Evolutionary conservation across 768 basidiomycete genomes (phyloP).

Genomic region (Pleurotus tuber-regium): DNA sequence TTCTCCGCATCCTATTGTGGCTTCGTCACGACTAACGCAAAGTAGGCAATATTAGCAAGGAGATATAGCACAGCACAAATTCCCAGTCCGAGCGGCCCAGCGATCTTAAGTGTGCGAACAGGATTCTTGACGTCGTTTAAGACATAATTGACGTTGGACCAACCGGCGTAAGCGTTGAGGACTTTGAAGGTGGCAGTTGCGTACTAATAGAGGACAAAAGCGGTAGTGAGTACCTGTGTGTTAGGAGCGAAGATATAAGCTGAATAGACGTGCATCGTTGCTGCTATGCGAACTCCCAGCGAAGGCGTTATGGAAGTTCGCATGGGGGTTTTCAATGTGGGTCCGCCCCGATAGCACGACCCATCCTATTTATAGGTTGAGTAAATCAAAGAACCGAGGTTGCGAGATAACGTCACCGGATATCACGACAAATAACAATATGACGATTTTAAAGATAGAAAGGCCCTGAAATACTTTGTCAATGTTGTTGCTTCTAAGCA

Average conservation of each 20-base stretch:
- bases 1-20: neutral
- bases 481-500: no score
- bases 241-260: neutral
- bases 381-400: neutral
- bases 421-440: slow-evolving; percentile 53
- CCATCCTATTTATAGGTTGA: slow-evolving; percentile 37
- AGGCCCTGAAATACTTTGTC: slow-evolving; percentile 47
- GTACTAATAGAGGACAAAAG: slow-evolving; percentile 34
- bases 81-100: slow-evolving; percentile 54
- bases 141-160: slow-evolving; percentile 59
- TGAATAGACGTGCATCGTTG: slow-evolving; percentile 21
- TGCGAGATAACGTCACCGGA: no score
- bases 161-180: slow-evolving; percentile 41
- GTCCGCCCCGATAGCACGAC: slow-evolving; percentile 54
- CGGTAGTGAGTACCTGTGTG: slow-evolving; percentile 25
- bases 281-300: slow-evolving; percentile 51
- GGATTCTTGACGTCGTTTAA: slow-evolving; percentile 61
- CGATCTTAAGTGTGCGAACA: slow-evolving; percentile 58
- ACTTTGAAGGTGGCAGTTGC: slow-evolving; percentile 63
- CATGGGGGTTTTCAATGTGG: slow-evolving; percentile 45
- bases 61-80: slow-evolving; percentile 53
- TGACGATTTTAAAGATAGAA: slow-evolving; percentile 51
- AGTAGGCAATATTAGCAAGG: slow-evolving; percentile 58
- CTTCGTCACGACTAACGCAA: slow-evolving; percentile 29
- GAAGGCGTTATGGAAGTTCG: slow-evolving; percentile 54